Evolutionary conservation across 306 rosid species (phyloP).

Genomic region (Castanea crenata): DNA sequence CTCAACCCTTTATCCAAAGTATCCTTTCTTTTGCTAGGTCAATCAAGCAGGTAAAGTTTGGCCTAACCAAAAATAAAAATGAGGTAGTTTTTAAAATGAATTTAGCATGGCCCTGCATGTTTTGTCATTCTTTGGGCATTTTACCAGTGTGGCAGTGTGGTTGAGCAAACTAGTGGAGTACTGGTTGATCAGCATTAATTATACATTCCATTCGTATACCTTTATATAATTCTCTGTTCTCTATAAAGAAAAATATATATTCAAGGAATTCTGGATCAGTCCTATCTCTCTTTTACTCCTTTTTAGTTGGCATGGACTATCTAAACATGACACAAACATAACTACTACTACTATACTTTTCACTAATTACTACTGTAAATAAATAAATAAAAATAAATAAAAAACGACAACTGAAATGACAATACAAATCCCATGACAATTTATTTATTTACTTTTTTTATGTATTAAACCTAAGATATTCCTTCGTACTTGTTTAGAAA

Average conservation of each 20-base stretch:
- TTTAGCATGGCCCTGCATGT: neutral
- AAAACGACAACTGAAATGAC: too few species aligned
- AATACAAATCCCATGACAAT: too few species aligned
- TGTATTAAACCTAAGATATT: too few species aligned
- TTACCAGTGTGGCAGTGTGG: neutral
- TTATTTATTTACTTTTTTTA: too few species aligned
- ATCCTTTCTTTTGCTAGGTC: neutral
- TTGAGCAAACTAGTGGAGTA: slow-evolving; percentile 14
- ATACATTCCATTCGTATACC: neutral
- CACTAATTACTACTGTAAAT: neutral
- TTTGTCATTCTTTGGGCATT: neutral
- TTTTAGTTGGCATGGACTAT: neutral
- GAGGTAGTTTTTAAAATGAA: neutral
- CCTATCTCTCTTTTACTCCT: neutral
- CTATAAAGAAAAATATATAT: slow-evolving; percentile 4
- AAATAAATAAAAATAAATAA: too few species aligned
- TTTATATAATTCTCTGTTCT: neutral
- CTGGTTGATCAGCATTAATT: slow-evolving; percentile 18
- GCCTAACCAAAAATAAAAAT: neutral
- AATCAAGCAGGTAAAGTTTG: neutral
- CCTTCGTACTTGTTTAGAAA: too few species aligned
- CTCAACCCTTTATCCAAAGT: slow-evolving; percentile 6
- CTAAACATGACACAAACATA: slow-evolving; percentile 5
- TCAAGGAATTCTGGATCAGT: neutral
- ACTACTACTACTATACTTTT: neutral